Conservation (phyloP, 768 basidiomycete genomes). For the Candolleomyces aberdarensis region DNA sequence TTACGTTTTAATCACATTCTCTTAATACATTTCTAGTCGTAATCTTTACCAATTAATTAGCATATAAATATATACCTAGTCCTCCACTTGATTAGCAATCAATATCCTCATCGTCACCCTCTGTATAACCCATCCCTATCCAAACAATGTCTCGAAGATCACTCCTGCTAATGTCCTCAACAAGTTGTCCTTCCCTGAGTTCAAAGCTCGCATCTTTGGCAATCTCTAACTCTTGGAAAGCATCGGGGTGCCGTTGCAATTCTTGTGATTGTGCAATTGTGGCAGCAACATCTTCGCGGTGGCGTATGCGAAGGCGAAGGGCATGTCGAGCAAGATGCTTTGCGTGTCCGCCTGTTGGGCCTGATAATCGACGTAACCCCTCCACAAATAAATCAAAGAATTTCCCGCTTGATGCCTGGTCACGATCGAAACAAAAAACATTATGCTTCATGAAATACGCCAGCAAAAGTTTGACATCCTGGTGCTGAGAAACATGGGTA, state of each 20-base stretch:
- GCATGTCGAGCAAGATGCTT: conserved; percentile 12
- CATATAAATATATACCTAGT: too few relatives aligned
- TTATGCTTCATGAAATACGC: conserved; percentile 8
- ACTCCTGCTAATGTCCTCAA: not conserved
- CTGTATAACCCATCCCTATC: too few relatives aligned
- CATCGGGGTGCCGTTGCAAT: not conserved
- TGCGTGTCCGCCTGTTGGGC: conserved; percentile 9
- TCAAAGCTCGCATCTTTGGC: not conserved
- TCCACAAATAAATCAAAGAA: conserved; percentile 7
- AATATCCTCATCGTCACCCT: too few relatives aligned
- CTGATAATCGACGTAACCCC: conserved; percentile 2
- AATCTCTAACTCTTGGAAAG: not conserved
- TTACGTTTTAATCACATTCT: too few relatives aligned
- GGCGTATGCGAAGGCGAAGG: conserved; percentile 5
- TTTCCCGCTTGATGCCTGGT: not conserved
- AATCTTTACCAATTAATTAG: too few relatives aligned
- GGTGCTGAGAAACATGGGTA: conserved; percentile 16
- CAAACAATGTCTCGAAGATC: not conserved
- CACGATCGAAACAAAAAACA: conserved; percentile 4
- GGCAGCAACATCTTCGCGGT: not conserved
- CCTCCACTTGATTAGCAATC: too few relatives aligned
- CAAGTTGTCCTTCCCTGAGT: not conserved
- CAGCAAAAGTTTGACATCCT: conserved; percentile 14
- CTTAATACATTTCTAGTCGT: too few relatives aligned
- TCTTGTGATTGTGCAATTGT: not conserved